phyloP scores from a whole-genome alignment of 441 rosid species.

The Populus hybrid region DNA sequence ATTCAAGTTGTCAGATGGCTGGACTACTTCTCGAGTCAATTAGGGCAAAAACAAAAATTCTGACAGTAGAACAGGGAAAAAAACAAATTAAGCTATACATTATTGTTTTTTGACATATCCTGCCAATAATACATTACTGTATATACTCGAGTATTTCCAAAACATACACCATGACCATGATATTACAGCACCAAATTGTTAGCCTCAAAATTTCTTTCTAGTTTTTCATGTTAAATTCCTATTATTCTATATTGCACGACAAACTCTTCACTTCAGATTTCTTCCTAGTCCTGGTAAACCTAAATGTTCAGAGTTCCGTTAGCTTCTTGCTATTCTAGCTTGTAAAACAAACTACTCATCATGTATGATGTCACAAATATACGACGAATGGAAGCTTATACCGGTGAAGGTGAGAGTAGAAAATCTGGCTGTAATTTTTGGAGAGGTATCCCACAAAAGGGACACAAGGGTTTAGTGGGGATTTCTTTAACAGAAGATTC shows the following conservation, averaged over 20 bases:
- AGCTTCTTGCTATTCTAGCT: background rate
- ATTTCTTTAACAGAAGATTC: constrained; percentile 22
- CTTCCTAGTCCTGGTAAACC: background rate
- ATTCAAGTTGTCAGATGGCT: background rate
- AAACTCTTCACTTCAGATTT: background rate
- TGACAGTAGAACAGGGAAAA: background rate
- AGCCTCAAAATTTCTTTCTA: background rate
- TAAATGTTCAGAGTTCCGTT: background rate
- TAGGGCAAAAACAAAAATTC: background rate
- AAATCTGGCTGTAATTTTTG: constrained; percentile 82
- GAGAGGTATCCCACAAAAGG: constrained; percentile 78
- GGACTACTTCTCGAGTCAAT: background rate
- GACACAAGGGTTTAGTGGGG: constrained; percentile 58
- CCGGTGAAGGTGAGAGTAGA: constrained; percentile 76
- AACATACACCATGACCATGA: background rate
- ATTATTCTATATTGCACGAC: background rate
- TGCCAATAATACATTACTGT: background rate
- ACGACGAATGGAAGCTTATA: constrained; percentile 23
- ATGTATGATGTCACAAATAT: background rate
- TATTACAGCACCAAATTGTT: background rate
- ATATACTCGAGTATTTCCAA: background rate
- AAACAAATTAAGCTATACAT: background rate
- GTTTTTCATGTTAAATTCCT: background rate
- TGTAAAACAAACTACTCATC: background rate
- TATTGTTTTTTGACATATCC: background rate